Base-by-base conservation (phyloP, 768 basidiomycete species). In the Hypholoma fasciculare region DNA sequence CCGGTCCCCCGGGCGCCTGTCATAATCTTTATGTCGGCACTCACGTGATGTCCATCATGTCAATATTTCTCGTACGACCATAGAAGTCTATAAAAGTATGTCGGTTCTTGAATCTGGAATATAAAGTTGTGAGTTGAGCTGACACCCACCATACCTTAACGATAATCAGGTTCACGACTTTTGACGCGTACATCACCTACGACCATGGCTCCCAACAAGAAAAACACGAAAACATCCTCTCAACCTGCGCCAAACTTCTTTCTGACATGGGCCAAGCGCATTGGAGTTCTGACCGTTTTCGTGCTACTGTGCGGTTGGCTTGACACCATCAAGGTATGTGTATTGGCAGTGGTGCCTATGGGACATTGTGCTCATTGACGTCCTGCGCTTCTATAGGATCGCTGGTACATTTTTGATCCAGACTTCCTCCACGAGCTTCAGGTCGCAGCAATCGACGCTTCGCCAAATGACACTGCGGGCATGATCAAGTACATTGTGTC, bases 381-480 rank as follows among this genome's bases (percentile, higher is more conserved):
- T 7, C 52, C 48, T 52, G 26, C 12, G 20, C 23, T 36, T 53
- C 14, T 49, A n/a, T 59, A 96, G 94, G 80, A 89, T 48, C 85
- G 85, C 56, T 98, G 89, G 85, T 98, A 96, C 72, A 85, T 94
- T 57, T 83, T 98, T 58, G 85, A 93, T 66, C 91, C 89, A 2
- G 72, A 74, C 3, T 74, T 74, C 49, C 76, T 98, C 14, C 90
- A 96, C 68, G 76, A 84, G 60, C 83, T 97, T 36, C 84, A 89
- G 12, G 78, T 86, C 67, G 80, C 83, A 8, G 92, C 96, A 49
- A 83, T 98, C 70, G 82, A 82, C 14, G 71, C 80, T 2, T 79
- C 85, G 11, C 83, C 84, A 0, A 80, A 84, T 71, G 80, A 94
- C 71, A 85, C 87, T 1, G 68, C 80, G 12, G 82, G 83, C 34